Conservation (phyloP, 805 yeast species). For the Kodamaea jinghongensis region DNA sequence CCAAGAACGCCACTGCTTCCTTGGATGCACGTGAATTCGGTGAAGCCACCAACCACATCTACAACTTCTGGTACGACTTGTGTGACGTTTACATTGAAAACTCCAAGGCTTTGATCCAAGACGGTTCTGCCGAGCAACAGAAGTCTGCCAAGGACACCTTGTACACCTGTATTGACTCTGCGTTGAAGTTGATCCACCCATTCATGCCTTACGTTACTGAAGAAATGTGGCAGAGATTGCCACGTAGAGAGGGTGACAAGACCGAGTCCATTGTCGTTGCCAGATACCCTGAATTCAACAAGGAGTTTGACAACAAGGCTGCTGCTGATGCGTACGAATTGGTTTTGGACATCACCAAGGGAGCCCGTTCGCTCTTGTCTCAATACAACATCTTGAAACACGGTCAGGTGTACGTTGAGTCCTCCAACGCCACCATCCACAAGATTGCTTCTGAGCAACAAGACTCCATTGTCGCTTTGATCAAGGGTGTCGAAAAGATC, state of each 20-base stretch:
- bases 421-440: slow-evolving; percentile 46
- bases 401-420: slow-evolving; percentile 81
- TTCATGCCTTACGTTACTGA: slow-evolving; percentile 97
- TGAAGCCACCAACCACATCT: slow-evolving; percentile 80
- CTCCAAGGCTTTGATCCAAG: slow-evolving; percentile 87
- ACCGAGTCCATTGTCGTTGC: slow-evolving; percentile 76
- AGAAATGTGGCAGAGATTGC: slow-evolving; percentile 98
- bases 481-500: slow-evolving; percentile 83
- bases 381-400: slow-evolving; percentile 87
- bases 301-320: slow-evolving; percentile 58
- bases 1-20: slow-evolving; percentile 59
- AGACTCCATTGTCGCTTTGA: slow-evolving; percentile 84
- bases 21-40: slow-evolving; percentile 86
- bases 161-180: slow-evolving; percentile 89
- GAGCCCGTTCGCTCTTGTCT: slow-evolving; percentile 86
- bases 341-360: slow-evolving; percentile 81
- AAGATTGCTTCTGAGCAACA: slow-evolving; percentile 65
- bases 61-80: slow-evolving; percentile 93
- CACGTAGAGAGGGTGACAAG: slow-evolving; percentile 73
- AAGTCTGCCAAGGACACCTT: slow-evolving; percentile 91
- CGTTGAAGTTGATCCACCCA: slow-evolving; percentile 90
- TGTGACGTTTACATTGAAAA: slow-evolving; percentile 99
- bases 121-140: slow-evolving; percentile 82
- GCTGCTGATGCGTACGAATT: slow-evolving; percentile 78
- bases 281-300: slow-evolving; percentile 64